Base-by-base conservation (phyloP, 75 land plant genomes). In the Pinus tabuliformis region DNA sequence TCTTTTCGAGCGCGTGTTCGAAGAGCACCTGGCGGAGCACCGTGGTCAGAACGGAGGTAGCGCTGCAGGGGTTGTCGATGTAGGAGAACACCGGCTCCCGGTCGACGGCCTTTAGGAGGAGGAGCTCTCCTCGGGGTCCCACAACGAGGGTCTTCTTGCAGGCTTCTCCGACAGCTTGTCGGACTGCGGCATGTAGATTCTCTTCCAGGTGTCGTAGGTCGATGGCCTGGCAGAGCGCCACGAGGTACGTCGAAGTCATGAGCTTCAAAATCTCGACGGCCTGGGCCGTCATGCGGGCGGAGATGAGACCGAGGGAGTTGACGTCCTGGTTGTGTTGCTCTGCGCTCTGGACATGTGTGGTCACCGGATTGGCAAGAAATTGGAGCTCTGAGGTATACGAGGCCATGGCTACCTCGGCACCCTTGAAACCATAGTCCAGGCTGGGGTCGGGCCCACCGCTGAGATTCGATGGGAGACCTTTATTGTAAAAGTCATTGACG, bases 391-490 rank as follows among this genome's bases (percentile, higher is more conserved):
- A 90, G 75, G 75, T 78, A 74, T 87, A 90, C 42, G 86, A 61
- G 4, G 87, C 87, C 87, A 85, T 85, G 56, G 86, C 84, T 42
- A 87, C 84, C 59, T 87, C 89, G 1, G 85, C 91, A 1, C 91
- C 89, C 65, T 90, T 82, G 76, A 90, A 76, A 4, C 90, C 91
- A 73, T 90, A 90, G 57, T 87, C 90, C 68, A 90, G 59, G 81
- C 83, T 79, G 2, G 89, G 89, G 73, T 87, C 30, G 30, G 30
- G 30, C 30, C 30, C 30, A 30, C 30, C 30, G 30, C 30, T 30
- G 30, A 30, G 30, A 77, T 52, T 30, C 30, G 49, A 63, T 26
- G 79, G 74, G 54, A 75, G 58, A 3, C 84, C 84, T 42, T 58
- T 59, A 73, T 78, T 82, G 81, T 72, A 78, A 36, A n/a, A 28